Conservation (phyloP, 352 stramenopile species). For the Plasmopara halstedii region DNA sequence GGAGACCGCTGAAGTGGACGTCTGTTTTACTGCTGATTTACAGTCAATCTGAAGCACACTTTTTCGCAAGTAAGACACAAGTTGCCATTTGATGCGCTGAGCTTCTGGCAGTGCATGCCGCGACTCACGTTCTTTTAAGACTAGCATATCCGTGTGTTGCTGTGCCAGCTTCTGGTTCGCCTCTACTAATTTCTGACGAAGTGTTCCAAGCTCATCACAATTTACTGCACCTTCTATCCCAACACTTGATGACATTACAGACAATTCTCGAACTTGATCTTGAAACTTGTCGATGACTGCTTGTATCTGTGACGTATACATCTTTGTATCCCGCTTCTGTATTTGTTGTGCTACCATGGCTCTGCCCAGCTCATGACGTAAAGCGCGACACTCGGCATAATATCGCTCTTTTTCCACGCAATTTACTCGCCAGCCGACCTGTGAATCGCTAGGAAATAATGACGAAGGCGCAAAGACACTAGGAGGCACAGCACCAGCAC, state of each 20-base stretch:
- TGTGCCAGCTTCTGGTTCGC: slow-evolving; percentile 54
- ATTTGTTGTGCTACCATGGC: slow-evolving; percentile 37
- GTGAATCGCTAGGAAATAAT: slow-evolving; percentile 14
- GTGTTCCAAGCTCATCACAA: slow-evolving; percentile 37
- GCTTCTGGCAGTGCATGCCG: slow-evolving; percentile 54
- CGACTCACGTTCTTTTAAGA: slow-evolving; percentile 54
- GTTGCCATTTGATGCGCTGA: slow-evolving; percentile 53
- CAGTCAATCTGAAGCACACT: slow-evolving; percentile 56
- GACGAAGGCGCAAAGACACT: slow-evolving; percentile 24
- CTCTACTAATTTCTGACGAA: slow-evolving; percentile 60
- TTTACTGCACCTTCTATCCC: slow-evolving; percentile 2
- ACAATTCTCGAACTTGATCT: slow-evolving; percentile 38
- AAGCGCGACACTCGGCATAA: slow-evolving; percentile 50
- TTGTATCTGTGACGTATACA: slow-evolving; percentile 41
- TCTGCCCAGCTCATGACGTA: slow-evolving; percentile 54
- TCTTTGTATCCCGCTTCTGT: slow-evolving; percentile 32
- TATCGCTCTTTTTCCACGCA: slow-evolving; percentile 64
- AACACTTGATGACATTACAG: slow-evolving; percentile 14
- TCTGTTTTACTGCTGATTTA: slow-evolving; percentile 23
- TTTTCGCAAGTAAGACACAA: slow-evolving; percentile 53
- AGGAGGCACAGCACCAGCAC: slow-evolving; percentile 12
- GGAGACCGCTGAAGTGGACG: slow-evolving; percentile 8
- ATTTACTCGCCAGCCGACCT: slow-evolving; percentile 32
- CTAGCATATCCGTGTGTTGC: slow-evolving; percentile 56
- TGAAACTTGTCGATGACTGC: slow-evolving; percentile 51